Evolutionary conservation across 192 early-diverging fungal species (phyloP), one percentile per base, ranked within the genome.

Genomic region (Coemansia furcata): DNA sequence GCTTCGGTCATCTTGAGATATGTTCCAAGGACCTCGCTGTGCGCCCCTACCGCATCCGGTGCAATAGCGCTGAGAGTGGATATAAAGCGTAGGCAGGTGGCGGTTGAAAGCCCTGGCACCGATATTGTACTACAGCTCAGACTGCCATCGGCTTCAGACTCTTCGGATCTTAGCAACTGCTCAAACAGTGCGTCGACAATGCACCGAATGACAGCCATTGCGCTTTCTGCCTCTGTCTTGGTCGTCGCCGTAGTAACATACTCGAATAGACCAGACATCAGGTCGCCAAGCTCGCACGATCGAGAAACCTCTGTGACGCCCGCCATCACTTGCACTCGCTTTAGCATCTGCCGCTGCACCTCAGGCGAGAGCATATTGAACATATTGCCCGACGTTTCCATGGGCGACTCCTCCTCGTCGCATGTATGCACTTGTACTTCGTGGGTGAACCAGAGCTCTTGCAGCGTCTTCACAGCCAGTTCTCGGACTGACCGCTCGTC

Each of bases 111-210:
- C 46, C 47, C 35, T 9, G 58, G 15, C 3, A 32, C 38, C 21
- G 19, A 33, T 3, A 26, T 23, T 10, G 46, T 23, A 4, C 47
- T 35, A 19, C 38, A 57, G 35, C 26, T 58, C 30, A 19, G 33
- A 29, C 62, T 63, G 30, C 54, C 62, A 17, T 65, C 70, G 47
- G 67, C 69, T 15, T 65, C 64, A 4, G 69, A 62, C 60, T 93
- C 91, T 32, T 95, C 90, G 1, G 89, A 76, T 14, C 70, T 73
- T 40, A 93, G 74, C 37, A 93, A 73, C 49, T 84, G 83, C 33
- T 94, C 93, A 72, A 92, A 84, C 0, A 94, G 77, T 40, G 89
- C 88, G 62, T 95, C 91, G 10, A 93, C 88, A 37, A 93, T 80
- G 61, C 84, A 86, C 32, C 84, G 83, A 23, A 87, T 85, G 15